These are phyloP conservation scores for Triglochin maritima DNA, from an alignment of 106 monocot genomes.

Conservation along the genomic window DNA sequence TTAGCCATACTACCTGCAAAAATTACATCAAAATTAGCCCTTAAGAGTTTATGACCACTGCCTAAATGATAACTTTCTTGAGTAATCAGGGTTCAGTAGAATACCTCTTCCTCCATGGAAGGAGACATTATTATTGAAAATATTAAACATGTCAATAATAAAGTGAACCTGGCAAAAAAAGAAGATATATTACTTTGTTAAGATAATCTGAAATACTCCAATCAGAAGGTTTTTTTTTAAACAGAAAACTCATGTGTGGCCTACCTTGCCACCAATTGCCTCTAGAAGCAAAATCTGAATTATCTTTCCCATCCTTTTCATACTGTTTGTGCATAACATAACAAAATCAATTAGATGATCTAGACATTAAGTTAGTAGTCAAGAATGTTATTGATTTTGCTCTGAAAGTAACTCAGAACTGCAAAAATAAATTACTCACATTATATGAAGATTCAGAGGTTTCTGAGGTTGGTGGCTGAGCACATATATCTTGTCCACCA, in stretches of 20 bases:
- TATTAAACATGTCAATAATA: conserved; percentile 3
- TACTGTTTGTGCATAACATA: not conserved
- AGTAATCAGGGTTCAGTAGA: not conserved
- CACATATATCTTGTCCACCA: conserved; percentile 27
- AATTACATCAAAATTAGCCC: too few relatives aligned
- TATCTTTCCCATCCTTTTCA: conserved; percentile 1
- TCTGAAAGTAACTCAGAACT: not conserved
- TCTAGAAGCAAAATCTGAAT: conserved; percentile 11
- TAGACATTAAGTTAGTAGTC: not conserved
- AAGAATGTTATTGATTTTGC: not conserved
- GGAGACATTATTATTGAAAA: not conserved
- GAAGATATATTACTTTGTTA: not conserved
- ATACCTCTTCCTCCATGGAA: not conserved
- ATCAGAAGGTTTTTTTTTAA: too few relatives aligned
- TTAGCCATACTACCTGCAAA: not conserved
- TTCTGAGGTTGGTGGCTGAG: conserved; percentile 1
- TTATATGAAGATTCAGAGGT: not conserved
- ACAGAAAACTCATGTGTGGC: too few relatives aligned
- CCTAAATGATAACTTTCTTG: too few relatives aligned
- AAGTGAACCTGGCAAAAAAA: conserved; percentile 4
- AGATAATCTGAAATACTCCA: too few relatives aligned
- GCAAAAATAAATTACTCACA: conserved; percentile 2
- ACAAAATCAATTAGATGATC: not conserved
- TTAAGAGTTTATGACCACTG: too few relatives aligned
- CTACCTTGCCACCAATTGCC: conserved; percentile 16